phyloP scores from a whole-genome alignment of 768 basidiomycete species.

The Rickenella mellea region DNA sequence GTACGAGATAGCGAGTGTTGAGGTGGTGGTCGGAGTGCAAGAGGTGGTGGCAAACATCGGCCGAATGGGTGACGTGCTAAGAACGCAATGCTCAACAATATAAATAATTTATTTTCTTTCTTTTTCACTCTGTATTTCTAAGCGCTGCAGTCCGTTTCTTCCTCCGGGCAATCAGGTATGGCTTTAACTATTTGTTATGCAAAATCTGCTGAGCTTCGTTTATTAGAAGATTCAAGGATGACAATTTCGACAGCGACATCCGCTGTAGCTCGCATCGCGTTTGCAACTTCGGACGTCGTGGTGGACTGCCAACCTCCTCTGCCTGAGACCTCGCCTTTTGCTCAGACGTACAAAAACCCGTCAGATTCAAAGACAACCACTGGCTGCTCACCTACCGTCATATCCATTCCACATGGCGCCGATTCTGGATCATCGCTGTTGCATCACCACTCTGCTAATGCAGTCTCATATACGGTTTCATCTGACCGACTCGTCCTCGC shows the following conservation, averaged over 20 bases:
- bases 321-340: constrained; percentile 32
- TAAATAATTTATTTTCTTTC: too few relatives aligned
- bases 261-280: constrained; percentile 61
- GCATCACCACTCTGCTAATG: constrained; percentile 27
- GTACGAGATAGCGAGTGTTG: too few relatives aligned
- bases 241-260: constrained; percentile 16
- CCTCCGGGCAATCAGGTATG: too few relatives aligned
- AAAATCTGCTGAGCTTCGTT: too few relatives aligned
- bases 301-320: constrained; percentile 44
- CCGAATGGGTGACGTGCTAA: too few relatives aligned
- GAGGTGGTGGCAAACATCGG: too few relatives aligned
- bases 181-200: too few relatives aligned
- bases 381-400: constrained; percentile 30
- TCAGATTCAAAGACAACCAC: constrained; percentile 10
- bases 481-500: constrained; percentile 43
- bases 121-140: too few relatives aligned
- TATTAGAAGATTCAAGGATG: too few relatives aligned
- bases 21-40: too few relatives aligned
- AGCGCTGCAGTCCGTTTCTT: too few relatives aligned
- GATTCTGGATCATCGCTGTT: constrained; percentile 55
- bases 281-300: constrained; percentile 56
- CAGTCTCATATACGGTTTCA: constrained; percentile 53
- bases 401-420: constrained; percentile 51
- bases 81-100: too few relatives aligned
- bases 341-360: constrained; percentile 11